Evolutionary conservation across 768 basidiomycete species (phyloP).

Genomic region (Mycena pura): DNA sequence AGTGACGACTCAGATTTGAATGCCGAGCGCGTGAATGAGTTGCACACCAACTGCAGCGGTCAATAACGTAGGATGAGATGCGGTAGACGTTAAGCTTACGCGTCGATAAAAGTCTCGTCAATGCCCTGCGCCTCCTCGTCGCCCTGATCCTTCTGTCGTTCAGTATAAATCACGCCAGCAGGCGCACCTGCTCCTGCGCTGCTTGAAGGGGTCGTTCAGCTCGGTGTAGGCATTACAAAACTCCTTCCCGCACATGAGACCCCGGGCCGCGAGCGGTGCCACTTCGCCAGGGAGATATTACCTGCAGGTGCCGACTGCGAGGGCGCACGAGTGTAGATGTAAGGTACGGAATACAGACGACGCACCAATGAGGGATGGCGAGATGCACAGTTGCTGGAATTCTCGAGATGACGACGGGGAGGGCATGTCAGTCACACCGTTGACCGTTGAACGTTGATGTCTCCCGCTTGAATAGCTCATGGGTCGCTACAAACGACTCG

Average conservation of each 20-base stretch:
- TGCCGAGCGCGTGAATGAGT: no score
- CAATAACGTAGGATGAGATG: background rate
- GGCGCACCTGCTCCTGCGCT: conserved; percentile 90
- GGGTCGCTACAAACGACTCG: conserved; percentile 69
- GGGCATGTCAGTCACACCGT: conserved; percentile 88
- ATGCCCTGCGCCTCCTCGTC: conserved; percentile 98
- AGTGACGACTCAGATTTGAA: no score
- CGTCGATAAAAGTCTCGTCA: conserved; percentile 94
- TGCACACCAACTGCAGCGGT: conserved; percentile 57
- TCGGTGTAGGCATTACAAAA: conserved; percentile 99
- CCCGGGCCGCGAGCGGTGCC: conserved; percentile 95
- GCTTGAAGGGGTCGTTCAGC: conserved; percentile 98
- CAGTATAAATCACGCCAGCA: conserved; percentile 78
- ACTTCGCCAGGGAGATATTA: conserved; percentile 99
- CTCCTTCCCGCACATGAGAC: conserved; percentile 96
- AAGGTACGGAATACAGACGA: no score
- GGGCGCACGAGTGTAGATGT: no score
- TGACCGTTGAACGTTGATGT: no score
- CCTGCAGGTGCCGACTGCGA: conserved; percentile 92
- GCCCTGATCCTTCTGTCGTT: conserved; percentile 93
- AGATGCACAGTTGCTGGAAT: conserved; percentile 95
- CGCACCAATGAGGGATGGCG: conserved; percentile 92
- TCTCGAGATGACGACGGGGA: conserved; percentile 89
- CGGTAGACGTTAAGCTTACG: conserved; percentile 56
- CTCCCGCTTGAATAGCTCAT: conserved; percentile 88